Conservation (phyloP, 2,329 filamentous ascomycete species). For the Fusarium domesticum region DNA sequence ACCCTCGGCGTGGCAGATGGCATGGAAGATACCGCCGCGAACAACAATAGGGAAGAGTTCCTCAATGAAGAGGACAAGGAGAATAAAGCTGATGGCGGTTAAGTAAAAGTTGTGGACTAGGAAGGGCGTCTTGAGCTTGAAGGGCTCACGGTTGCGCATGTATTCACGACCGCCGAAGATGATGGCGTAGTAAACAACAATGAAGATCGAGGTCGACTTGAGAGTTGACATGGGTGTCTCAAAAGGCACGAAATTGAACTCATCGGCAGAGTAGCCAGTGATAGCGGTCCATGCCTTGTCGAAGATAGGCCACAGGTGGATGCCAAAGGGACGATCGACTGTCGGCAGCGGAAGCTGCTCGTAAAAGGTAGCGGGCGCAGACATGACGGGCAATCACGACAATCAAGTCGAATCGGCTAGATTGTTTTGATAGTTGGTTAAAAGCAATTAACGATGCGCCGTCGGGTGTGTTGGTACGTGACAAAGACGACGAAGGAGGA, state of each 20-base stretch:
- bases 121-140: conserved; percentile 86
- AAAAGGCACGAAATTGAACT: conserved; percentile 81
- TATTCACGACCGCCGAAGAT: conserved; percentile 90
- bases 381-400: conserved; percentile 33
- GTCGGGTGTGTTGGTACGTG: conserved; percentile 12
- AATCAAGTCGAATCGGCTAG: conserved; percentile 10
- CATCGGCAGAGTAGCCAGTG: conserved; percentile 76
- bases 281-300: conserved; percentile 76
- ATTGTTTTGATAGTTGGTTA: background rate
- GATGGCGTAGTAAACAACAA: conserved; percentile 85
- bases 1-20: conserved; percentile 76
- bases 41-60: conserved; percentile 82
- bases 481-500: conserved; percentile 26
- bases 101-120: conserved; percentile 96
- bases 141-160: conserved; percentile 82
- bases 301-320: conserved; percentile 93
- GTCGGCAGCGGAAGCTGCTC: conserved; percentile 67
- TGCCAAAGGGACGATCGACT: conserved; percentile 86
- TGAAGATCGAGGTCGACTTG: conserved; percentile 74
- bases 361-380: conserved; percentile 45
- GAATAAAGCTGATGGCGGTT: conserved; percentile 75
- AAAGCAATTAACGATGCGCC: background rate
- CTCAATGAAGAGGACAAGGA: conserved; percentile 85
- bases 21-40: conserved; percentile 78
- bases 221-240: conserved; percentile 88